These are phyloP conservation scores for Chaetothyriales sp. DNA, from an alignment of 2,329 filamentous ascomycete species.

Conservation along the genomic window DNA sequence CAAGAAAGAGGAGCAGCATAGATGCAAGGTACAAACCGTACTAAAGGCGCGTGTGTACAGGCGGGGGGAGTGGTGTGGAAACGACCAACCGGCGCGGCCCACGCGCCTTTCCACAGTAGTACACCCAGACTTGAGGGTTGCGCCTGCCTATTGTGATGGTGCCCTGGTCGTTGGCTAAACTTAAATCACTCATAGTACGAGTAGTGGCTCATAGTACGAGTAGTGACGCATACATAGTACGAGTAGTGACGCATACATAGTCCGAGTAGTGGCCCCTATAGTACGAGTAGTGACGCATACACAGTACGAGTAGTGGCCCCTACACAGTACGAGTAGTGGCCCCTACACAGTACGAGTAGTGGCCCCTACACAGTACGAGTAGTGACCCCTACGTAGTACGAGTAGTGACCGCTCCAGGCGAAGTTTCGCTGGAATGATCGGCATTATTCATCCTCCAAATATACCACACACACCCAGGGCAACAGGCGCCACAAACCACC, in stretches of 20 bases:
- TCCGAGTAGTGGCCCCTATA: no score
- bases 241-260: no score
- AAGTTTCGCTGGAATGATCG: neutral
- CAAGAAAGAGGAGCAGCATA: constrained; percentile 10
- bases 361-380: no score
- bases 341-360: no score
- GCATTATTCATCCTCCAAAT: neutral
- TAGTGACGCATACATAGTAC: no score
- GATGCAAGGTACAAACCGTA: constrained; percentile 16
- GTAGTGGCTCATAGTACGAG: no score
- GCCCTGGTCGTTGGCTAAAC: neutral
- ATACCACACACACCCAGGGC: neutral
- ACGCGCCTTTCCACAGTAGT: neutral
- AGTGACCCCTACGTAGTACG: no score
- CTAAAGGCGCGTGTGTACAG: constrained; percentile 4
- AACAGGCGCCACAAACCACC: neutral
- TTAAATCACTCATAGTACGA: neutral
- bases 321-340: no score
- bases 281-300: no score
- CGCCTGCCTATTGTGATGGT: neutral
- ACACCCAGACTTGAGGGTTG: neutral
- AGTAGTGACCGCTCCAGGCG: neutral
- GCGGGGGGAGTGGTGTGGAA: neutral
- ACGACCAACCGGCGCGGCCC: neutral
- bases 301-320: no score